Percentiles rank a stretch among this genome's conserved stretches.
These are phyloP conservation scores for Vitis amurensis DNA, from an alignment of 164 flowering plant genomes.

Conservation along the genomic window DNA sequence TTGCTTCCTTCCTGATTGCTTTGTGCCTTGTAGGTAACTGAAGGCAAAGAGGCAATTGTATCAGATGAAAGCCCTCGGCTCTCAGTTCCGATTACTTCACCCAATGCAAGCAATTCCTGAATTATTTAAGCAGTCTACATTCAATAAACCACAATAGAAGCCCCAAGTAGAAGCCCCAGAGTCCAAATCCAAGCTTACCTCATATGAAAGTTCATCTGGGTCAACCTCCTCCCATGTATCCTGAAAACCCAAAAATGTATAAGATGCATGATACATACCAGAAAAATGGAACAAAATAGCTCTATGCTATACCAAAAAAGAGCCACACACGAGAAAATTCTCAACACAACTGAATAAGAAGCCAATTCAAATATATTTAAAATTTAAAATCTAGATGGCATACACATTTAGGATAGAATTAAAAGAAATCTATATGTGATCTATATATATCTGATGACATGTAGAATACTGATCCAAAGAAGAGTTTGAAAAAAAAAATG, in stretches of 20 bases:
- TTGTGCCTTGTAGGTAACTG: slow-evolving; percentile 56
- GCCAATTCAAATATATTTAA: too few species aligned
- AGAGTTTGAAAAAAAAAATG: too few species aligned
- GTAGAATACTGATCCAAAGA: too few species aligned
- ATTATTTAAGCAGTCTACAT: slow-evolving; percentile 8
- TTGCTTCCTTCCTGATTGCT: slow-evolving; percentile 53
- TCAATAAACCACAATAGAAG: neutral
- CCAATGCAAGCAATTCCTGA: slow-evolving; percentile 88
- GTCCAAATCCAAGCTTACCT: slow-evolving; percentile 40
- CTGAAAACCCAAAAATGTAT: slow-evolving; percentile 33
- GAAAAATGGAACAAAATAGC: neutral
- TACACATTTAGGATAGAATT: too few species aligned
- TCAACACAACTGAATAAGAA: too few species aligned
- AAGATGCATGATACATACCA: slow-evolving; percentile 1
- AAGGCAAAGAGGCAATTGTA: slow-evolving; percentile 74
- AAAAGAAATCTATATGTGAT: too few species aligned
- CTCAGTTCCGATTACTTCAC: slow-evolving; percentile 84
- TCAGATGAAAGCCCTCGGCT: slow-evolving; percentile 92
- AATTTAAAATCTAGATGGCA: too few species aligned
- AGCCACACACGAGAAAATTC: neutral
- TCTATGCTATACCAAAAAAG: neutral
- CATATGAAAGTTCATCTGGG: slow-evolving; percentile 94
- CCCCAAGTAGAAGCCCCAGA: neutral
- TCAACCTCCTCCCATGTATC: slow-evolving; percentile 89
- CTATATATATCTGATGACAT: too few species aligned